Evolutionary conservation across 2,329 filamentous ascomycete species (phyloP), one percentile per base, ranked within the genome.

Genomic region (Phyllosticta paracitricarpa): DNA sequence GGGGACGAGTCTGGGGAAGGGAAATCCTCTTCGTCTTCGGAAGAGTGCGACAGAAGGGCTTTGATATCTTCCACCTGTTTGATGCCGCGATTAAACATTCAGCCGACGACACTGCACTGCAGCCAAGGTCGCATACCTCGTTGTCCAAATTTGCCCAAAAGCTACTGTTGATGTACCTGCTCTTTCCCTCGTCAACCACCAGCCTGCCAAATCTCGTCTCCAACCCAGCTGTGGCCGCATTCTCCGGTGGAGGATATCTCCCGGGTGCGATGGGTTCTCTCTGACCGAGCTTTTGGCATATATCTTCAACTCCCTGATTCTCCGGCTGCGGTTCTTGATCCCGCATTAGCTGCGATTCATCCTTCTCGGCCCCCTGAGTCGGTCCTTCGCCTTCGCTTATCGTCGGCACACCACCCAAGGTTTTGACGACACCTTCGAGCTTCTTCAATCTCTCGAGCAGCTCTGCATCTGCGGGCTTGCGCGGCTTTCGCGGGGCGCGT

Each of bases 71-170:
- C 82, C 22, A 86, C 80, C 79, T 82, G 65, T 28, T 40, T 22
- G 8, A 58, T 19, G 25, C 53, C 28, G 14, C 17, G n/a, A 48
- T 48, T 48, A 48, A 48, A n/a, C 17, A 48, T 33, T 56, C 2
- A 12, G 5, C 56, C 14, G 10, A 9, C 24, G 4, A 28, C 2
- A 35, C 9, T 56, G 10, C 25, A 28, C 3, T 40, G 25, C 40
- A 48, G 28, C 35, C 12, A 26, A 28, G 22, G 17, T 56, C 56
- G 66, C 75, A 60, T 73, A 87, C 85, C 79, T 91, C 88, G 59
- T 90, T 88, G 63, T 86, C 89, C 58, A 92, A 78, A 64, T 83
- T 89, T 22, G 87, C 84, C 87, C 87, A 91, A 68, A 91, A 89
- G 6, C 83, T 86, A 70, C 84, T 89, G 75, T 87, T 89, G 66